These are phyloP conservation scores for Ascoidea tarda DNA, from an alignment of 805 yeast genomes.

Conservation along the genomic window DNA sequence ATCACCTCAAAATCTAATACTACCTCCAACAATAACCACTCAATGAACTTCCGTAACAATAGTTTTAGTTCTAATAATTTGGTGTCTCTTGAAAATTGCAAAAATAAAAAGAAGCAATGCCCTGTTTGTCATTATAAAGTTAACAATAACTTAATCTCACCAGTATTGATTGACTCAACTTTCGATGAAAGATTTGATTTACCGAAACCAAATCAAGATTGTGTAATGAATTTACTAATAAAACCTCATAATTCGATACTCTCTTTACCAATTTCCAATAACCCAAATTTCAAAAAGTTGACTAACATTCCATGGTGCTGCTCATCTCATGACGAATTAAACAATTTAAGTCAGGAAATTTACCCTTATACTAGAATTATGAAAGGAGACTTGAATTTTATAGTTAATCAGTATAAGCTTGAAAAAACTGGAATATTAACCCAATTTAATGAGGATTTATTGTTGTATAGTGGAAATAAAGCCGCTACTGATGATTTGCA, in stretches of 20 bases:
- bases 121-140: slow-evolving; percentile 63
- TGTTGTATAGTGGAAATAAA: slow-evolving; percentile 42
- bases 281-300: slow-evolving; percentile 20
- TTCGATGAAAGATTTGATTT: slow-evolving; percentile 39
- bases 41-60: too few relatives aligned
- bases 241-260: slow-evolving; percentile 27
- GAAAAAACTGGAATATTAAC: slow-evolving; percentile 43
- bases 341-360: slow-evolving; percentile 17
- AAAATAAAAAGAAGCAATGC: slow-evolving; percentile 49
- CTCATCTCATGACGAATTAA: background rate
- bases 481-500: background rate
- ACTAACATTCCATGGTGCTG: slow-evolving; percentile 44
- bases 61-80: too few relatives aligned
- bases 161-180: slow-evolving; percentile 38
- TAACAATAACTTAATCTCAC: slow-evolving; percentile 41
- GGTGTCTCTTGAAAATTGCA: slow-evolving; percentile 16
- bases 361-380: slow-evolving; percentile 51
- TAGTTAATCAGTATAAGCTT: slow-evolving; percentile 35
- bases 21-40: too few relatives aligned
- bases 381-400: slow-evolving; percentile 45
- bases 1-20: background rate
- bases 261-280: slow-evolving; percentile 33
- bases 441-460: slow-evolving; percentile 42
- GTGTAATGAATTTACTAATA: slow-evolving; percentile 52
- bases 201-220: slow-evolving; percentile 43